Percentiles rank a stretch among this genome's conserved stretches.
phyloP scores from a whole-genome alignment of 2,329 filamentous ascomycete species.

The Colletotrichum somersetense region DNA sequence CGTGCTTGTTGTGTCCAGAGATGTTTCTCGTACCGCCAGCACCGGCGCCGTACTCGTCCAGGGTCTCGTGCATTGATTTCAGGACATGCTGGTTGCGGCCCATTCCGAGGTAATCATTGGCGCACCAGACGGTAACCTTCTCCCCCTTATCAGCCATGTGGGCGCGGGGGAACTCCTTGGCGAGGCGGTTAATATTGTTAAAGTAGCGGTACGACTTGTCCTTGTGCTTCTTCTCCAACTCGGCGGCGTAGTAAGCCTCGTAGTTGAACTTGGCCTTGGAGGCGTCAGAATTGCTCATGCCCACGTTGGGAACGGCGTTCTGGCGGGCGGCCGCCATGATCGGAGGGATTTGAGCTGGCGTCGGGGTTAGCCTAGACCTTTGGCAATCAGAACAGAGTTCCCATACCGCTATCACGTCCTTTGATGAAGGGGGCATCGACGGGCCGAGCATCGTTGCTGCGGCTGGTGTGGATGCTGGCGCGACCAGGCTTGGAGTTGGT shows the following conservation, averaged over 20 bases:
- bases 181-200: conserved; percentile 99
- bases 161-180: conserved; percentile 94
- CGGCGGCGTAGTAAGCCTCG: conserved; percentile 85
- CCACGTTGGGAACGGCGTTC: conserved; percentile 45
- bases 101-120: conserved; percentile 99
- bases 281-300: conserved; percentile 39
- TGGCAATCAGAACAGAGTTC: neutral
- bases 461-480: conserved; percentile 85
- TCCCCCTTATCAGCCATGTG: conserved; percentile 89
- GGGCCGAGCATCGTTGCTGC: conserved; percentile 81
- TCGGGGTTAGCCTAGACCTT: conserved; percentile 42
- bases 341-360: conserved; percentile 53
- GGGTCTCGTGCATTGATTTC: conserved; percentile 91
- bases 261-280: conserved; percentile 82
- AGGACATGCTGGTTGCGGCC: conserved; percentile 89
- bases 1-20: conserved; percentile 96
- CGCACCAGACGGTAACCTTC: conserved; percentile 97
- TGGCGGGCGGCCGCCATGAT: conserved; percentile 48
- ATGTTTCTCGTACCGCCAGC: conserved; percentile 98
- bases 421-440: conserved; percentile 71
- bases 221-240: conserved; percentile 98
- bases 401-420: conserved; percentile 64
- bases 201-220: conserved; percentile 99
- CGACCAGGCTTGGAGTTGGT: conserved; percentile 67
- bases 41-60: conserved; percentile 94